A percentile compares a stretch with the other conserved stretches of the same genome.
Conservation (phyloP, 1,284 basidiomycete species). For the Phylloporus gajari region DNA sequence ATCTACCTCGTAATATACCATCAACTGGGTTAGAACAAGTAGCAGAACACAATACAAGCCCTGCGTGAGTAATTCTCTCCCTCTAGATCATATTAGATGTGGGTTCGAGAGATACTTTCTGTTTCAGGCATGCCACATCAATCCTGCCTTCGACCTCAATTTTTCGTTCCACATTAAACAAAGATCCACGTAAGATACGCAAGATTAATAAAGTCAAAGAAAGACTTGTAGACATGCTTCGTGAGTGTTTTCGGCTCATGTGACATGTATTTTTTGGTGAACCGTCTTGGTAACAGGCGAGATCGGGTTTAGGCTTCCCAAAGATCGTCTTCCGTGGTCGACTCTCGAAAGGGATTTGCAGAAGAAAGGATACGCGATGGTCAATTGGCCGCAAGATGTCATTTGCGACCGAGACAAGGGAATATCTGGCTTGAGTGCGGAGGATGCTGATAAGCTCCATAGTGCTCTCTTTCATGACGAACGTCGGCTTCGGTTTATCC, state of each 20-base stretch:
- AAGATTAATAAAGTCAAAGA: constrained; percentile 19
- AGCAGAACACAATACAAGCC: too few species aligned
- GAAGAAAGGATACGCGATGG: constrained; percentile 17
- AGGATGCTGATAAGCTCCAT: constrained; percentile 17
- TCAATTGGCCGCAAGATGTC: constrained; percentile 24
- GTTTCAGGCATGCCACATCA: too few species aligned
- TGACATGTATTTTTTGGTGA: neutral
- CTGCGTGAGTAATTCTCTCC: too few species aligned
- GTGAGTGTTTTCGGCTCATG: constrained; percentile 10
- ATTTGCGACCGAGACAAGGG: constrained; percentile 22
- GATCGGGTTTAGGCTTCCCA: constrained; percentile 13
- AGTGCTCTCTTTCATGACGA: constrained; percentile 14
- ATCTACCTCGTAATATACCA: too few species aligned
- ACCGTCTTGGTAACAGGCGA: neutral
- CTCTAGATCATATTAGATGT: too few species aligned
- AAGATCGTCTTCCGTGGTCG: constrained; percentile 23
- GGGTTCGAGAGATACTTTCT: too few species aligned
- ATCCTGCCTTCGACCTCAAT: neutral
- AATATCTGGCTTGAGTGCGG: constrained; percentile 10
- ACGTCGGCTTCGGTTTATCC: constrained; percentile 18
- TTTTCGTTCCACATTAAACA: neutral
- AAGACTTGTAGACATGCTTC: constrained; percentile 25
- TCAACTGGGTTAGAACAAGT: too few species aligned
- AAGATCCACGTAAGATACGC: neutral
- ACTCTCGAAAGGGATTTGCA: constrained; percentile 9